A percentile compares a stretch with the other conserved stretches of the same genome.
phyloP scores from a whole-genome alignment of 164 flowering plant species.

The Vitis vinifera region DNA sequence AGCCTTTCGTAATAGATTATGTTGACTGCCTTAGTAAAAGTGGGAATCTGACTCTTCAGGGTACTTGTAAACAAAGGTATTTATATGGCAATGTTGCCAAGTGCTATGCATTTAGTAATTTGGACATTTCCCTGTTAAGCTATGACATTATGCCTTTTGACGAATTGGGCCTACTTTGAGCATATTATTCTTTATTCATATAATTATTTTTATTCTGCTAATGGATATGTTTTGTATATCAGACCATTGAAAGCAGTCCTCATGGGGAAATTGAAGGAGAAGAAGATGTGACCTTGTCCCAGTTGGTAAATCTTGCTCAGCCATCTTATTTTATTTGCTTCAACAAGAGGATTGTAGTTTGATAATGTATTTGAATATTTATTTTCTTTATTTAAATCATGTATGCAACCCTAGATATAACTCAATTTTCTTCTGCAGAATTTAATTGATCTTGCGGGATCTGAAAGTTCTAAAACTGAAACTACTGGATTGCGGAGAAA shows the following conservation, averaged over 20 bases:
- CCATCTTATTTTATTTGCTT: neutral
- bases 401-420: neutral
- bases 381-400: neutral
- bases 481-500: constrained; percentile 78
- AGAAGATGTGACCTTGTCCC: constrained; percentile 81
- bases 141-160: neutral
- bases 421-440: constrained; percentile 45
- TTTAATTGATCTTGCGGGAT: constrained; percentile 87
- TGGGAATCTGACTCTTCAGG: neutral
- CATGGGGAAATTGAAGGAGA: constrained; percentile 58
- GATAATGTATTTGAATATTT: neutral
- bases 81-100: neutral
- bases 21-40: no score
- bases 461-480: constrained; percentile 81
- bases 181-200: neutral
- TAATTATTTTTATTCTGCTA: neutral
- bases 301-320: constrained; percentile 53
- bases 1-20: neutral
- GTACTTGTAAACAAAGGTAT: neutral
- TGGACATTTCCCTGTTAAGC: neutral
- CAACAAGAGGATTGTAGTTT: neutral
- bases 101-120: neutral
- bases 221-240: constrained; percentile 10
- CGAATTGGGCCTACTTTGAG: neutral
- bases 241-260: constrained; percentile 92